Base-by-base conservation (phyloP, 2,329 filamentous ascomycete genomes). In the Didymella exigua region DNA sequence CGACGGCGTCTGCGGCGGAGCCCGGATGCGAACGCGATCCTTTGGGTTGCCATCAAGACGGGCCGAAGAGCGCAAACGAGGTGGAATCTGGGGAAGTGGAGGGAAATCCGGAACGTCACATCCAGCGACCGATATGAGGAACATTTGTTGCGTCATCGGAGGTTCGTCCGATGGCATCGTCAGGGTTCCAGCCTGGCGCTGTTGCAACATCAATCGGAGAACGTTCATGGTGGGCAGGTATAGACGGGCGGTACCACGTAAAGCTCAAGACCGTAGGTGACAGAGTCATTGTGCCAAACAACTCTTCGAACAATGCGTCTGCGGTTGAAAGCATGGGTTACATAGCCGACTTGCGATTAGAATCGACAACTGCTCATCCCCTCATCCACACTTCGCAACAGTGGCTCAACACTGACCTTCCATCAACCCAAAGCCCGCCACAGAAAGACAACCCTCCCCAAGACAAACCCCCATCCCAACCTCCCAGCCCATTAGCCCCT, bases 71-170 rank as follows among this genome's bases (percentile, higher is more conserved):
- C 6, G 33, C 18, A 33, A 30, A 30, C n/a, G 44, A 31, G 24
- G 10, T 11, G 27, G 21, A 34, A 45, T 42, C 41, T 30, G 52
- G 52, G 46, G 51, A 38, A 49, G 33, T 34, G 21, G 27, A 26
- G 10, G 30, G 30, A 7, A 16, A 18, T n/a, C 18, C n/a, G 31
- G 34, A 16, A 40, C 41, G 41, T 44, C 27, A 33, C 27, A 27
- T 31, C 18, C 27, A 13, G 18, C 23, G 13, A 40, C 5, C 19
- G 36, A 14, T 3, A 26, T 4, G 21, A 26, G 43, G 31, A 36
- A 11, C 5, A n/a, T 21, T 19, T 33, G 29, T 34, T 49, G 36
- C 46, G 46, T 49, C 46, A 49, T 49, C 29, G 23, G 30, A 30
- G 31, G 16, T n/a, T 8, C 19, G 18, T 4, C 38, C 24, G n/a